These are phyloP conservation scores for Penicillium mononematosum DNA, from an alignment of 495 filamentous ascomycete genomes.

Conservation along the genomic window DNA sequence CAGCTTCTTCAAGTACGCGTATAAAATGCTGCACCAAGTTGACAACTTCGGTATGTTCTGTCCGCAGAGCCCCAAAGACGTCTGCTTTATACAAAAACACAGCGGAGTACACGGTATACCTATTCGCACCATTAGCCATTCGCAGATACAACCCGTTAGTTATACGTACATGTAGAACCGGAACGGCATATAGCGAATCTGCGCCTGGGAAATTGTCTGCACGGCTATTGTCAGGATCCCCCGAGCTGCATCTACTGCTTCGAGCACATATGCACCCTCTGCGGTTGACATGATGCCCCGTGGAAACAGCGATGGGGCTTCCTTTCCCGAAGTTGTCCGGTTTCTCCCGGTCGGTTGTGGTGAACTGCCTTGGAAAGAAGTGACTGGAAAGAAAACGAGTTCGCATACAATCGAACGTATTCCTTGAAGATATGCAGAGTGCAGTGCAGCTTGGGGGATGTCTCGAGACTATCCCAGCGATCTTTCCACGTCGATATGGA, in stretches of 20 bases:
- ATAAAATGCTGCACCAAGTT: constrained; percentile 6
- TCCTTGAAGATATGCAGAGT: constrained; percentile 1
- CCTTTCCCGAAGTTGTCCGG: too few relatives aligned
- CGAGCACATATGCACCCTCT: constrained; percentile 6
- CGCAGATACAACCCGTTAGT: neutral
- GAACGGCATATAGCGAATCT: constrained; percentile 11
- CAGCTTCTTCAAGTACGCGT: constrained; percentile 1
- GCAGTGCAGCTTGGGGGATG: constrained; percentile 3
- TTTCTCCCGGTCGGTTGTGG: too few relatives aligned
- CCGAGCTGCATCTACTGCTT: neutral
- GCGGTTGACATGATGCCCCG: constrained; percentile 5
- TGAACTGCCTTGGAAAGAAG: constrained; percentile 8
- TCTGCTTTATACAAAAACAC: constrained; percentile 11
- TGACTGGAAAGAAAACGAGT: constrained; percentile 8
- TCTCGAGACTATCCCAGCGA: neutral
- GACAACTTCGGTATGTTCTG: constrained; percentile 1
- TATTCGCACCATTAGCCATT: neutral
- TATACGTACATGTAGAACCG: constrained; percentile 7
- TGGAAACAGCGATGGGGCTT: constrained; percentile 4
- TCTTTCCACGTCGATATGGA: constrained; percentile 4
- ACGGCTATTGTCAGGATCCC: neutral
- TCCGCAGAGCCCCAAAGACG: constrained; percentile 3
- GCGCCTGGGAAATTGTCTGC: neutral
- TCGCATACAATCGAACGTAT: constrained; percentile 3
- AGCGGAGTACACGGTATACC: constrained; percentile 7